Evolutionary conservation across 75 land plant genomes (phyloP).

Genomic region (Selaginella moellendorffii): DNA sequence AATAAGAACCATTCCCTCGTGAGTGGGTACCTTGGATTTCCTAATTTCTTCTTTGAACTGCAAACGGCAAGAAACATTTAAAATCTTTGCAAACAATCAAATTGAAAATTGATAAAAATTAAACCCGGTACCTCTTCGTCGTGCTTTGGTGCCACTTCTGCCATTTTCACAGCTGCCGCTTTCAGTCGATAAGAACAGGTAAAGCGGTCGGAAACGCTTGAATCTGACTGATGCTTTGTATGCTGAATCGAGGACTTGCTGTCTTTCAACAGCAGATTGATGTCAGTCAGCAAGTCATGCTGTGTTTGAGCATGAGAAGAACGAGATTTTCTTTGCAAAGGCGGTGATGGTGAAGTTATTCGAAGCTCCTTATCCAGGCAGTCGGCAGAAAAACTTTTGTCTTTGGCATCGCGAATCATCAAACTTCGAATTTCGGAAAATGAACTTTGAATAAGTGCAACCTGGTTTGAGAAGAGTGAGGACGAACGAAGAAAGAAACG

Average conservation of each 20-base stretch:
- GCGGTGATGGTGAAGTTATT: background rate
- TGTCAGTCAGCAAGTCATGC: background rate
- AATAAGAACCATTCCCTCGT: slow-evolving; percentile 94
- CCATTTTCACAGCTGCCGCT: slow-evolving; percentile 31
- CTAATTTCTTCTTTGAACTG: too few relatives aligned
- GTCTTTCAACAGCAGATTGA: background rate
- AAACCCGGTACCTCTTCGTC: slow-evolving; percentile 20
- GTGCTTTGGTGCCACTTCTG: background rate
- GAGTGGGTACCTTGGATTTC: slow-evolving; percentile 24
- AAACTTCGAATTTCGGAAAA: slow-evolving; percentile 69
- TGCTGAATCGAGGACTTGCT: background rate
- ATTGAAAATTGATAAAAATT: background rate
- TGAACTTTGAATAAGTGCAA: slow-evolving; percentile 58
- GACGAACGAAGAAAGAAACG: background rate
- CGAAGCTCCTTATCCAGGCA: background rate
- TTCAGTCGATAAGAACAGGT: slow-evolving; percentile 17
- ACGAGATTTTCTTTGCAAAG: background rate
- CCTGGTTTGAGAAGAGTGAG: slow-evolving; percentile 24
- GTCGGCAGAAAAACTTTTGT: too few relatives aligned
- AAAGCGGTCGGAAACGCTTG: background rate
- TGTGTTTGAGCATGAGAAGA: background rate
- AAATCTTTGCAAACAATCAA: background rate
- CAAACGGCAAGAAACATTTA: slow-evolving; percentile 28
- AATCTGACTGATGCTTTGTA: background rate
- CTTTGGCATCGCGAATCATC: slow-evolving; percentile 30